These are phyloP conservation scores for Omphalotus guepiniiformis DNA, from an alignment of 768 basidiomycete genomes.

Conservation along the genomic window DNA sequence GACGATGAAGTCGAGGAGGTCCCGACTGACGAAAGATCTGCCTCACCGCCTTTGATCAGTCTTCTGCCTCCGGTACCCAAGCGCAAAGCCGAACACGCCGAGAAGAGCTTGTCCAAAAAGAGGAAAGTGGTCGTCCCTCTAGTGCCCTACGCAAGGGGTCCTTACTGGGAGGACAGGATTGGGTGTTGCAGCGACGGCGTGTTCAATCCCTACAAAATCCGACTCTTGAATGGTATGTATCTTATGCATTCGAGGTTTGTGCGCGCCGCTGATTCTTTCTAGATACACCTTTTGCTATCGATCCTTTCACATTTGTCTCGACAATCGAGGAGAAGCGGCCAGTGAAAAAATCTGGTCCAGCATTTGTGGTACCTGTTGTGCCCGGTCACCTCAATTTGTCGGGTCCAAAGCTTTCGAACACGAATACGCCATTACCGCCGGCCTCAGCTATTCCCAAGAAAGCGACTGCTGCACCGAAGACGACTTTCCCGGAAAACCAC, in stretches of 20 bases:
- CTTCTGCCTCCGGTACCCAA: slow-evolving; percentile 39
- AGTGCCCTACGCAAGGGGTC: slow-evolving; percentile 78
- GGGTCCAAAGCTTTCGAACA: not conserved
- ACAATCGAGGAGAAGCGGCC: slow-evolving; percentile 33
- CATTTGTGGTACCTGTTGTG: slow-evolving; percentile 46
- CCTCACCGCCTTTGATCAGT: slow-evolving; percentile 32
- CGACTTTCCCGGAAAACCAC: slow-evolving; percentile 64
- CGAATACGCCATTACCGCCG: slow-evolving; percentile 6
- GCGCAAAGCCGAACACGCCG: slow-evolving; percentile 58
- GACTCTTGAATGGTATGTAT: slow-evolving; percentile 75
- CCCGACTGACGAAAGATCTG: slow-evolving; percentile 36
- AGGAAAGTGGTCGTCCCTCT: slow-evolving; percentile 75
- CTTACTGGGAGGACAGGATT: slow-evolving; percentile 70
- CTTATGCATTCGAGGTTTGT: not conserved
- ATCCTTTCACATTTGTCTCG: slow-evolving; percentile 77
- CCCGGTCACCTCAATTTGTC: slow-evolving; percentile 25
- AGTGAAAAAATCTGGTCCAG: slow-evolving; percentile 15
- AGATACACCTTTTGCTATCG: slow-evolving; percentile 72
- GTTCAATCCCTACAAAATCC: slow-evolving; percentile 72
- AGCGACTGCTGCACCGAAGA: slow-evolving; percentile 38
- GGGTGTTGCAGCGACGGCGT: slow-evolving; percentile 66
- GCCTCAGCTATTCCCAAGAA: slow-evolving; percentile 20
- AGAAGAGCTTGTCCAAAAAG: slow-evolving; percentile 56
- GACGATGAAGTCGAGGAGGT: slow-evolving; percentile 56
- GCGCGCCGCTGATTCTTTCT: slow-evolving; percentile 6